phyloP scores from a whole-genome alignment of 2,329 filamentous ascomycete genomes.

The Nemania sp. region DNA sequence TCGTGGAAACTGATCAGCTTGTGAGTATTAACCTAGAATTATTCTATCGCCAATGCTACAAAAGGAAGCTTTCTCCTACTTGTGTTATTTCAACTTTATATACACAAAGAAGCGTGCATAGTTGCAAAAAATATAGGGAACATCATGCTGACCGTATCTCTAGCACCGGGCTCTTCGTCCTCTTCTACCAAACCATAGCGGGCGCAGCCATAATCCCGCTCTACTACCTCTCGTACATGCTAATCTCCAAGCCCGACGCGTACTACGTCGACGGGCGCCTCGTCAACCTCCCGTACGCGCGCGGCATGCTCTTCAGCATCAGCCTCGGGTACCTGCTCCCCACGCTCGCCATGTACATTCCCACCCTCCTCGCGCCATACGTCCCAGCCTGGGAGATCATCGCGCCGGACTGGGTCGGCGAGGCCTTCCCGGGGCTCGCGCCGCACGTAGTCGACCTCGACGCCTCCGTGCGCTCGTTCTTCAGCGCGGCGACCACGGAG shows the following conservation, averaged over 20 bases:
- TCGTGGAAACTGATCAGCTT: slow-evolving; percentile 44
- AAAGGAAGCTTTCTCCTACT: background rate
- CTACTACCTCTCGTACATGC: slow-evolving; percentile 42
- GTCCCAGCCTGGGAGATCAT: no score
- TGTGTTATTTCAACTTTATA: background rate
- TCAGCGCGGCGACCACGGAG: no score
- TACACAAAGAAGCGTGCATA: background rate
- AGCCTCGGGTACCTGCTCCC: slow-evolving; percentile 47
- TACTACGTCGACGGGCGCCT: slow-evolving; percentile 41
- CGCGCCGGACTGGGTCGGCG: no score
- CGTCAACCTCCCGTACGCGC: slow-evolving; percentile 41
- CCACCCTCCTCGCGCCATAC: background rate
- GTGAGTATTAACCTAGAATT: slow-evolving; percentile 38
- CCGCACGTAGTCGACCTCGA: slow-evolving; percentile 41
- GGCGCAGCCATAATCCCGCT: slow-evolving; percentile 46
- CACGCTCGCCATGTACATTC: slow-evolving; percentile 44
- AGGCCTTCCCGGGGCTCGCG: slow-evolving; percentile 44
- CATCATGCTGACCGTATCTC: slow-evolving; percentile 13
- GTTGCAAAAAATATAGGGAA: background rate
- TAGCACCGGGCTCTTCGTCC: slow-evolving; percentile 43
- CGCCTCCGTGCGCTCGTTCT: no score
- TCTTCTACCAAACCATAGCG: slow-evolving; percentile 47
- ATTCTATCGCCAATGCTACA: background rate
- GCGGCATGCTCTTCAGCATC: slow-evolving; percentile 41
- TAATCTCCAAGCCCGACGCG: slow-evolving; percentile 37